Evolutionary conservation across 2,329 filamentous ascomycete genomes (phyloP).

Genomic region (Fusarium coicis): DNA sequence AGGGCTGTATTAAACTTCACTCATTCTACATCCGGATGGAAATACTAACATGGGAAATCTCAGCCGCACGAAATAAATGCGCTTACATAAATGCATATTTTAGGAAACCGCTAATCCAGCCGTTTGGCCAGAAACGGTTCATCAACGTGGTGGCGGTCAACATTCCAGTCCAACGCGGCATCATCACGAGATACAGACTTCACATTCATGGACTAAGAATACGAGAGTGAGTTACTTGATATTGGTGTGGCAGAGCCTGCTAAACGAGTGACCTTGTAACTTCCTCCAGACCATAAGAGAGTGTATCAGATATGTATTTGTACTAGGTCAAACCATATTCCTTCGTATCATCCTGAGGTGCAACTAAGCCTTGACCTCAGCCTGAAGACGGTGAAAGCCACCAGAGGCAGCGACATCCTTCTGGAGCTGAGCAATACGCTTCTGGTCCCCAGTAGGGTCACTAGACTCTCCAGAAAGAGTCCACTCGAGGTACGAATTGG

Average conservation of each 20-base stretch:
- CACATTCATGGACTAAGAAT: neutral
- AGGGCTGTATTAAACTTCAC: neutral
- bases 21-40: neutral
- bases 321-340: slow-evolving; percentile 3
- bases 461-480: slow-evolving; percentile 69
- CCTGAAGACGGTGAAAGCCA: slow-evolving; percentile 67
- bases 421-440: slow-evolving; percentile 77
- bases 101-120: neutral
- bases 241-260: slow-evolving; percentile 2
- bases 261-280: slow-evolving; percentile 21
- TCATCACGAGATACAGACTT: neutral
- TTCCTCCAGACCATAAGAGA: slow-evolving; percentile 21
- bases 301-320: slow-evolving; percentile 16
- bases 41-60: neutral
- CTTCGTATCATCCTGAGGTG: neutral
- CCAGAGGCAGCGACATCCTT: slow-evolving; percentile 71
- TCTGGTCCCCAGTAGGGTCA: slow-evolving; percentile 79
- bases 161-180: neutral
- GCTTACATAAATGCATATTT: neutral
- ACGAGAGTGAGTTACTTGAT: slow-evolving; percentile 6
- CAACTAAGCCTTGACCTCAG: slow-evolving; percentile 32
- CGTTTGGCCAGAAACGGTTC: neutral
- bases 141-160: neutral
- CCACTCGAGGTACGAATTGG: slow-evolving; percentile 77
- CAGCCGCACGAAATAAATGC: neutral